Conservation (phyloP, 352 stramenopile genomes). For the Pythium utonaiense region DNA sequence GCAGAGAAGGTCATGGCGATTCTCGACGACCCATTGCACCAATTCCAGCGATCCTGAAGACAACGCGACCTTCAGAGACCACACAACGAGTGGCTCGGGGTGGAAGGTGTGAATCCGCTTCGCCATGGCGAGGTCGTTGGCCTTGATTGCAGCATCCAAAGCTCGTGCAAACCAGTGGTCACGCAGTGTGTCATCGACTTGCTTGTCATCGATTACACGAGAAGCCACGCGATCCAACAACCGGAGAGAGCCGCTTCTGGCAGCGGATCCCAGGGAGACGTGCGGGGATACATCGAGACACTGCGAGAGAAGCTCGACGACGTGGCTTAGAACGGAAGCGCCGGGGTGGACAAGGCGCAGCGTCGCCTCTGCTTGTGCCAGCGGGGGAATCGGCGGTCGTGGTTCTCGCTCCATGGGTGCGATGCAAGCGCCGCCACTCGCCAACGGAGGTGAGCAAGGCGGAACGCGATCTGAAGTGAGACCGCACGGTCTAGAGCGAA, state of each 20-base stretch:
- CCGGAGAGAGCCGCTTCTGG: not conserved
- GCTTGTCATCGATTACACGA: not conserved
- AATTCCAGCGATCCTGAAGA: not conserved
- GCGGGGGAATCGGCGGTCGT: not conserved
- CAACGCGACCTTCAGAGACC: not conserved
- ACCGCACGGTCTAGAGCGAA: no score
- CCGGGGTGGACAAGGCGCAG: not conserved
- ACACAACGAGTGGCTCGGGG: slow-evolving; percentile 1
- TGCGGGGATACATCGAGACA: not conserved
- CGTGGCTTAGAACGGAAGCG: not conserved
- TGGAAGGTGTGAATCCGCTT: slow-evolving; percentile 2
- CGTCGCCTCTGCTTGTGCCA: not conserved
- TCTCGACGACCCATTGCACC: slow-evolving; percentile 3
- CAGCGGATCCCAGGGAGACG: not conserved
- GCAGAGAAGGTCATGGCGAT: slow-evolving; percentile 5
- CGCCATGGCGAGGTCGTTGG: not conserved
- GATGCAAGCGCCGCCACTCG: no score
- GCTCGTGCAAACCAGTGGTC: not conserved
- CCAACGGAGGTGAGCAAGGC: no score
- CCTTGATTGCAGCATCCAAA: not conserved
- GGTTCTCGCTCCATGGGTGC: no score
- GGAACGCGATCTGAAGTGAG: no score
- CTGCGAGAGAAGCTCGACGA: not conserved
- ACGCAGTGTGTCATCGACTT: not conserved
- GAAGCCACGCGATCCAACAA: not conserved